Base-by-base conservation (phyloP, 225 moss, liverwort and hornwort genomes). In the Straminergon stramineum region DNA sequence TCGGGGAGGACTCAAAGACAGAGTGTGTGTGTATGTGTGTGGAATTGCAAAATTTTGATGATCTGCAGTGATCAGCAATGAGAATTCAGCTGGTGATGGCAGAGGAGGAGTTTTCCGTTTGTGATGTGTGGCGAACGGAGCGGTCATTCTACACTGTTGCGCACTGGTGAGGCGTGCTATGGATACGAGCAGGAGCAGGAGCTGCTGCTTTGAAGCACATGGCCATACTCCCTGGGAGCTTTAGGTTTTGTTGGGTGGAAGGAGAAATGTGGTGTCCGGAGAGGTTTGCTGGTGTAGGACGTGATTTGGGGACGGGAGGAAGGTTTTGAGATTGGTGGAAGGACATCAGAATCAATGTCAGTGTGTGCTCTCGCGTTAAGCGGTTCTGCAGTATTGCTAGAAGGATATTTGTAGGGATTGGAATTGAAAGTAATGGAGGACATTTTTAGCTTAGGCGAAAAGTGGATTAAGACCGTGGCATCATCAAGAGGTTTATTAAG, bases 401-500 rank as follows among this genome's bases (percentile, higher is more conserved):
- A 80, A 76, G 90, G 88, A 69, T 85, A 53, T 66, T 55, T 55
- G 76, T 93, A 91, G 91, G 78, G 45, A 79, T 89, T 87, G 87
- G 53, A 83, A 85, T 87, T 86, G 83, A 88, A 88, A 78, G 56
- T 41, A 68, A 92, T 94, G 92, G 92, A 92, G 86, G 92, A 94
- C 85, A 90, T 94, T 75, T 88, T 91, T 91, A 97, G 94, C 90
- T 91, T 98, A 89, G 98, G 98, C 80, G 97, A 94, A 90, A 96
- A 94, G 93, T 97, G 96, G 98, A 94, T 97, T 63, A 96, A 91
- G 92, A 89, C 96, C 89, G 98, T 97, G 88, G 94, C 97, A 37
- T 96, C 97, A 31, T 93, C 94, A 77, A 95, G 92, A 91, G 90
- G 79, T 87, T 82, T 98, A 82, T 91, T 93, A 45, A 95, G 96